Evolutionary conservation across 495 filamentous ascomycete species (phyloP).

Genomic region (Massariosphaeria phaeospora): DNA sequence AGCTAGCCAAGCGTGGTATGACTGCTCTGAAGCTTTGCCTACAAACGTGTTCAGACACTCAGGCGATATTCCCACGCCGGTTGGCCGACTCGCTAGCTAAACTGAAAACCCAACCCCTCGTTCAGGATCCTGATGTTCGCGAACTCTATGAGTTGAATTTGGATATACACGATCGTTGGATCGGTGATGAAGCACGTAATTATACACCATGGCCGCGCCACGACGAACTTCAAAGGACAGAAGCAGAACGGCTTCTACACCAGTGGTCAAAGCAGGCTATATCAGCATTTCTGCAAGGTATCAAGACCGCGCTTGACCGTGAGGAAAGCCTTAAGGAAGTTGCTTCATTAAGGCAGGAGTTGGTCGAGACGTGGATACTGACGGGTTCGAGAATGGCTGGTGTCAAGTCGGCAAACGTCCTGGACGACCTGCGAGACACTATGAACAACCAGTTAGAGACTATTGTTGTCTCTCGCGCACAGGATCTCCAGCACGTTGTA

Average conservation of each 20-base stretch:
- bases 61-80: slow-evolving; percentile 64
- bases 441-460: slow-evolving; percentile 60
- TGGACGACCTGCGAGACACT: slow-evolving; percentile 61
- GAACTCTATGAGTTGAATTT: slow-evolving; percentile 65
- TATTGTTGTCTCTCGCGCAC: slow-evolving; percentile 56
- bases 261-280: slow-evolving; percentile 73
- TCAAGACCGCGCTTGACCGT: slow-evolving; percentile 51
- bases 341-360: slow-evolving; percentile 60
- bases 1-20: slow-evolving; percentile 36
- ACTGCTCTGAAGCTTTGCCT: slow-evolving; percentile 66
- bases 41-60: slow-evolving; percentile 70
- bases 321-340: slow-evolving; percentile 61
- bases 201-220: slow-evolving; percentile 89
- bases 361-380: slow-evolving; percentile 71
- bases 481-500: slow-evolving; percentile 55
- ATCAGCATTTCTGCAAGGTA: slow-evolving; percentile 54
- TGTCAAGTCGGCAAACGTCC: slow-evolving; percentile 43
- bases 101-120: slow-evolving; percentile 63
- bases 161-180: slow-evolving; percentile 77
- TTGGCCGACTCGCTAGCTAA: slow-evolving; percentile 64
- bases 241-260: slow-evolving; percentile 61
- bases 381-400: slow-evolving; percentile 44
- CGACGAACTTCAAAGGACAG: slow-evolving; percentile 64
- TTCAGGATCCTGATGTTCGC: slow-evolving; percentile 63
- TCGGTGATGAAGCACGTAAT: slow-evolving; percentile 73